Evolutionary conservation across 306 rosid species (phyloP), one percentile per base, ranked within the genome.

Genomic region (Sphenostylis stenocarpa): DNA sequence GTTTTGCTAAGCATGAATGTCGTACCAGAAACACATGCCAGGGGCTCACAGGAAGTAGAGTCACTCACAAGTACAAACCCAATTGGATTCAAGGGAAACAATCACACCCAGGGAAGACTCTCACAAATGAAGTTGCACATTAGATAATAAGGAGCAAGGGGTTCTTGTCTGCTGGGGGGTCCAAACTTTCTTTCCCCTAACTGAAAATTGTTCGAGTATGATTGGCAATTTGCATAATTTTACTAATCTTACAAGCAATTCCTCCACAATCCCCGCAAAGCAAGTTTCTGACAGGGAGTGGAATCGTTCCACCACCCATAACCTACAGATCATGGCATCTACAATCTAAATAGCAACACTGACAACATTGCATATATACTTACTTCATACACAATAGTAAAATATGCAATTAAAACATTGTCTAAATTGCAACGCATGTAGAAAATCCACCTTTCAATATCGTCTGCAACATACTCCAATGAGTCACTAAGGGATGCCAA

Each of bases 401-500:
- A 78, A 36, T 38, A 38, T 38, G 43, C 60, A 72, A 72, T 58
- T 29, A 51, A 52, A 70, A 69, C 65, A 73, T 39, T 38, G 69
- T 63, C 73, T 20, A 55, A 72, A 81, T 45, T 45, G 75, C 49
- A 65, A 23, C n/a, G 64, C 60, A 56, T 24, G 38, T 34, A 80
- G 78, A 72, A 70, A 89, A 75, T 93, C 86, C 90, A 79, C 99
- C 95, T 90, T 89, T 96, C 93, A 79, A 96, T 91, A 51, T 98
- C 89, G 80, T 91, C 97, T 11, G 98, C 99, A 79, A 96, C 92
- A 86, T 86, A 96, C 90, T 92, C 99, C 87, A 96, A 86, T 15
- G 99, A 96, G 77, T 96, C 99, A 70, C 99, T 92, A 38, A 96
- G 99, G 72, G 99, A 96, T 76, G 98, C 97, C 85, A 96, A 87